Evolutionary conservation across 106 monocot genomes (phyloP), one percentile per base, ranked within the genome.

Genomic region (Phalaenopsis equestris): DNA sequence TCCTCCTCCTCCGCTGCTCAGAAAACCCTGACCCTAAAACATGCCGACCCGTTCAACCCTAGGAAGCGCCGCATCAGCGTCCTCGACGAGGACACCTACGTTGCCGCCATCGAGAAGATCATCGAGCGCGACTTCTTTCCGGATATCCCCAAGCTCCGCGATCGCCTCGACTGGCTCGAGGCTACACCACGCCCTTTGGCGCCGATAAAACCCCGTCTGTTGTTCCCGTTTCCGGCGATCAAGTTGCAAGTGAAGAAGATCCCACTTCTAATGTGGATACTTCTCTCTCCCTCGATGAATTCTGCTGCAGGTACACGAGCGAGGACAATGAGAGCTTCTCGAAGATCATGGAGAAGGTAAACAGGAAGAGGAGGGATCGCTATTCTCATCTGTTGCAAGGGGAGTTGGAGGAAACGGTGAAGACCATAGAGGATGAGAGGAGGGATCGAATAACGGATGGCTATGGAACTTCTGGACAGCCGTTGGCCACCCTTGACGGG

Each of bases 121-220:
- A 87, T 96, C 86, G 95, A 96, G 91, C 95, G 95, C 15, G 95
- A 96, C 56, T 96, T 89, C 85, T 94, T 98, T 82, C 94, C 91
- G 55, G 90, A 98, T 84, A 80, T 94, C 37, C 94, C 97, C 41
- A 87, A 85, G 80, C 92, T 92, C 83, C 87, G 86, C 42, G 90
- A 92, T 85, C 90, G 92, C 82, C 85, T 92, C 64, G 89, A 91
- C 78, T 92, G 89, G 94, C 97, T 98, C 56, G 85, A 98, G 86
- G 96, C 97, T 75, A 76, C 76, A 37, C 23, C 24, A 82, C 80
- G 84, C 91, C 67, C 75, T 83, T 84, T 39, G 90, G 86, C 10
- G 77, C 84, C 41, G 90, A 82, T 17, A 65, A 17, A 1, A 84
- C 86, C 4, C 82, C 84, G 23, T 75, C 75, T 41, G 37, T 55